Evolutionary conservation across 2,329 filamentous ascomycete species (phyloP).

Genomic region (Fusarium sp.): DNA sequence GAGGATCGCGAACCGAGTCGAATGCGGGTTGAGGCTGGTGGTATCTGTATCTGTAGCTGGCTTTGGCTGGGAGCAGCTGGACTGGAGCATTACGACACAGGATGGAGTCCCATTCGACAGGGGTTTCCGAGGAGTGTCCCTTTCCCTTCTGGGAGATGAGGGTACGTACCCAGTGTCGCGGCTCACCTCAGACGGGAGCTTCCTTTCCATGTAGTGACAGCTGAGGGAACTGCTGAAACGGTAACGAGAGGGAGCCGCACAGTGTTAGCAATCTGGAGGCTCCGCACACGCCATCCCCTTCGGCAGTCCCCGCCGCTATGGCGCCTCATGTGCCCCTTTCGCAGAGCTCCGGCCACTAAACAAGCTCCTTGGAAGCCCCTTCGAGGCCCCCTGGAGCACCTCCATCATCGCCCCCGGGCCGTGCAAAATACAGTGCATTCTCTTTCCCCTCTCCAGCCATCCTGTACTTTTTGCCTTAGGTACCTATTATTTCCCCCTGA

Average conservation of each 20-base stretch:
- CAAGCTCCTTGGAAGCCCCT: neutral
- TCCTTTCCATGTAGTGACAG: constrained; percentile 2
- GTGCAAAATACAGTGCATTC: constrained; percentile 30
- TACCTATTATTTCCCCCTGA: constrained; percentile 37
- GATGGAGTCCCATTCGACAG: constrained; percentile 28
- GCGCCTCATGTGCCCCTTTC: neutral
- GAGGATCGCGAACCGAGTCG: constrained; percentile 37
- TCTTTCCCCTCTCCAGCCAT: neutral
- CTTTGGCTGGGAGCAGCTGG: constrained; percentile 14
- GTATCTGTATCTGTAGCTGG: constrained; percentile 14
- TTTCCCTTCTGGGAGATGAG: constrained; percentile 15
- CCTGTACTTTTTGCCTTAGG: constrained; percentile 36
- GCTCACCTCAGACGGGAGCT: constrained; percentile 14
- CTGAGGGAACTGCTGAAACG: neutral
- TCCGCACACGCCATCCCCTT: neutral
- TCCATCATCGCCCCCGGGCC: neutral
- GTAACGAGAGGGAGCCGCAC: constrained; percentile 31
- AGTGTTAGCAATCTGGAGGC: constrained; percentile 20
- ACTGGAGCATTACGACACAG: constrained; percentile 39
- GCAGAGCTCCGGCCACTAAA: neutral
- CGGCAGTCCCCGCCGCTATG: neutral
- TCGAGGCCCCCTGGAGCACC: neutral
- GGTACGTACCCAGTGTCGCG: constrained; percentile 1
- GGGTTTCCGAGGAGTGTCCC: constrained; percentile 17
- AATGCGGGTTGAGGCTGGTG: constrained; percentile 38